phyloP scores from a whole-genome alignment of 805 yeast species.

The Hanseniaspora nectarophila region DNA sequence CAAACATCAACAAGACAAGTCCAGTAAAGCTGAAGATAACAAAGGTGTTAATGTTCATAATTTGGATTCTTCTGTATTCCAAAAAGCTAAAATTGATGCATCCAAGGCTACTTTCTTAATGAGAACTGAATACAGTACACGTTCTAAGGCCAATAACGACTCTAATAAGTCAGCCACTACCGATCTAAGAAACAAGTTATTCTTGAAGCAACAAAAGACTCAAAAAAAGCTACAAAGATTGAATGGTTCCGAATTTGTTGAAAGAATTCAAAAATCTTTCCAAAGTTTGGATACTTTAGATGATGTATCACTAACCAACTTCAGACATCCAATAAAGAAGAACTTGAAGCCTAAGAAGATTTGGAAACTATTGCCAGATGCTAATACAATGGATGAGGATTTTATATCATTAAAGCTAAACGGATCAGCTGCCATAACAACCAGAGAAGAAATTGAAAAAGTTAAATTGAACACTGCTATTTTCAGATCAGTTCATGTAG shows the following conservation, averaged over 20 bases:
- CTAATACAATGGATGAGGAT: slow-evolving; percentile 75
- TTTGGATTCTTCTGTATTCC: slow-evolving; percentile 18
- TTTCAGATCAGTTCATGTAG: slow-evolving; percentile 60
- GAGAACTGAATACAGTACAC: slow-evolving; percentile 76
- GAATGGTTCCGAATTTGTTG: slow-evolving; percentile 23
- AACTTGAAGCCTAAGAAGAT: slow-evolving; percentile 60
- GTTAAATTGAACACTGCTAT: slow-evolving; percentile 44
- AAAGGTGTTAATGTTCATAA: neutral
- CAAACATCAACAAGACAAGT: slow-evolving; percentile 6
- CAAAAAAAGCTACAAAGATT: slow-evolving; percentile 21
- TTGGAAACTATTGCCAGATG: slow-evolving; percentile 80
- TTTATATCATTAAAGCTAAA: slow-evolving; percentile 52
- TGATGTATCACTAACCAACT: slow-evolving; percentile 28
- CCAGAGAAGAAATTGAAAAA: slow-evolving; percentile 27
- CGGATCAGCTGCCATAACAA: slow-evolving; percentile 38
- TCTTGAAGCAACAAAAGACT: slow-evolving; percentile 17
- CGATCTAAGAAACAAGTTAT: slow-evolving; percentile 12
- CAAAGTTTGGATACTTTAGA: slow-evolving; percentile 38
- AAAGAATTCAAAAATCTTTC: slow-evolving; percentile 63
- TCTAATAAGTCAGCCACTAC: slow-evolving; percentile 18
- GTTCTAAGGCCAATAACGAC: slow-evolving; percentile 29
- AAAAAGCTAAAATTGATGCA: slow-evolving; percentile 25
- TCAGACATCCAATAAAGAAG: slow-evolving; percentile 71
- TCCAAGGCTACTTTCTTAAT: slow-evolving; percentile 64
- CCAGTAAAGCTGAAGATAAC: neutral